Evolutionary conservation across 441 rosid genomes (phyloP).

Genomic region (Rhodomyrtus psidioides): DNA sequence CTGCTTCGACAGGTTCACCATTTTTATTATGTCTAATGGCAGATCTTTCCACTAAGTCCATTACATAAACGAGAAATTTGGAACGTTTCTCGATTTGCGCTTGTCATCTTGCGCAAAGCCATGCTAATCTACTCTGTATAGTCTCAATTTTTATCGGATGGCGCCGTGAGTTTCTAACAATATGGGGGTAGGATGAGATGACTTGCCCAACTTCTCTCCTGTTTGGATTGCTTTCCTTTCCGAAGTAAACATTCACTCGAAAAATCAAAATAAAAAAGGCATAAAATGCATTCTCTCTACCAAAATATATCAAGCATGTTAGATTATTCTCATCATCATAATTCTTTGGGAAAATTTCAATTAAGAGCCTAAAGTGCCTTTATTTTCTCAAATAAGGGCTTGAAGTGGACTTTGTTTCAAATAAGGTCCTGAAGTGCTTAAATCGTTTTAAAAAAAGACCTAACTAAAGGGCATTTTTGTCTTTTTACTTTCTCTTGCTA

Average conservation of each 20-base stretch:
- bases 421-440: too few species aligned
- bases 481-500: too few species aligned
- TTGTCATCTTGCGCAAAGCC: conserved; percentile 36
- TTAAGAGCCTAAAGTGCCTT: too few species aligned
- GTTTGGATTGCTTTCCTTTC: neutral
- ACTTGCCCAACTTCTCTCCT: neutral
- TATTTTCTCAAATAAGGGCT: too few species aligned
- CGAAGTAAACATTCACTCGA: neutral
- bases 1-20: too few species aligned
- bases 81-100: conserved; percentile 26
- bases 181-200: neutral
- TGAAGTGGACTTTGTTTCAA: too few species aligned
- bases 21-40: too few species aligned
- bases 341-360: too few species aligned
- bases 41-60: too few species aligned
- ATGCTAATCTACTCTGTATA: conserved; percentile 52
- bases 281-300: neutral
- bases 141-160: conserved; percentile 64
- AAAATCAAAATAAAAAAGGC: neutral
- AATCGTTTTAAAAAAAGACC: too few species aligned
- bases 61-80: neutral
- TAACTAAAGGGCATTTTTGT: too few species aligned
- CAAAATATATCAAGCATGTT: too few species aligned
- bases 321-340: neutral
- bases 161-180: neutral